Evolutionary conservation across 169 alveolate genomes (phyloP).

Genomic region (Perkinsus marinus): DNA sequence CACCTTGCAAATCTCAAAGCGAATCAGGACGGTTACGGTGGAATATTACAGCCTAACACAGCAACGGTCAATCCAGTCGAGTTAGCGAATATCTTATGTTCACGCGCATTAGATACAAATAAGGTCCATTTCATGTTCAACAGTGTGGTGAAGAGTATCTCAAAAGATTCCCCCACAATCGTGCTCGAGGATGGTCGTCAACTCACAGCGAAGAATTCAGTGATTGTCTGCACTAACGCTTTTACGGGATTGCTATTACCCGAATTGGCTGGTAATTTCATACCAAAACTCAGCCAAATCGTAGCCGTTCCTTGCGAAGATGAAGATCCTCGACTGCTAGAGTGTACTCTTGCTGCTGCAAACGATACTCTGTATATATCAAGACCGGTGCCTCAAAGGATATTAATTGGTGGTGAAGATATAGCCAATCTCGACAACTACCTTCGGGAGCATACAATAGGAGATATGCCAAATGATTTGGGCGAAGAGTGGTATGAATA

Average conservation of each 20-base stretch:
- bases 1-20: neutral
- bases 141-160: neutral
- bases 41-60: neutral
- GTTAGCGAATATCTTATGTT: neutral
- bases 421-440: neutral
- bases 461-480: neutral
- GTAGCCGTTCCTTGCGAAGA: neutral
- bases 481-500: neutral
- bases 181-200: neutral
- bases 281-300: neutral
- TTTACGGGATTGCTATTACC: neutral
- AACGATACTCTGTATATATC: neutral
- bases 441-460: neutral
- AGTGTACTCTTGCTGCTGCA: neutral
- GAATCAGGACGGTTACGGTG: neutral
- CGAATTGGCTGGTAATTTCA: neutral
- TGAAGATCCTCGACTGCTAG: neutral
- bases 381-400: neutral
- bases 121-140: neutral
- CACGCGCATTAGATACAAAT: neutral
- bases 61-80: neutral
- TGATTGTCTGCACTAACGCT: neutral
- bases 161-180: neutral
- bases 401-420: neutral
- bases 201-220: neutral